Conservation (phyloP, 805 yeast genomes). For the Blastobotrys parvus region DNA sequence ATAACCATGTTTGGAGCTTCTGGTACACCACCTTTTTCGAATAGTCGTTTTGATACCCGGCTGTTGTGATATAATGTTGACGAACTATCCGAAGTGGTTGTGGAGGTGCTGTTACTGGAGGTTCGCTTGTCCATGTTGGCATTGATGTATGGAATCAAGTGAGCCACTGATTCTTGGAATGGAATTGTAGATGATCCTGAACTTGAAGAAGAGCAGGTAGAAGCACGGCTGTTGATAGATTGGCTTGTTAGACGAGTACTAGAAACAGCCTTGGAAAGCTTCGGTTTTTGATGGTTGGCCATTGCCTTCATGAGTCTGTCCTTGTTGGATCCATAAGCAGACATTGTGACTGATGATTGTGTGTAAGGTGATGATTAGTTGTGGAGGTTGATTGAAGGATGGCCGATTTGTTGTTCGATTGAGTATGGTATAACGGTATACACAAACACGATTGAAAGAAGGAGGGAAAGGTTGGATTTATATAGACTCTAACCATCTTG, state of each 20-base stretch:
- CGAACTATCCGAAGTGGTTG: not conserved
- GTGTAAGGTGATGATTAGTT: too few species aligned
- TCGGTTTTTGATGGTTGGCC: conserved; percentile 3
- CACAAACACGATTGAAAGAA: too few species aligned
- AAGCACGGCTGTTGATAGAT: not conserved
- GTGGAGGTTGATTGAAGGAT: too few species aligned
- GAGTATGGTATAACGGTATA: too few species aligned
- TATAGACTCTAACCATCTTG: too few species aligned
- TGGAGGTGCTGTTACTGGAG: not conserved
- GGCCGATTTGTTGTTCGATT: too few species aligned
- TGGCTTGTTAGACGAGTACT: not conserved
- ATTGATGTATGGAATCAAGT: not conserved
- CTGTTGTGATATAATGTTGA: not conserved
- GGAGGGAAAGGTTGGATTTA: too few species aligned
- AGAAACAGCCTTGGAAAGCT: not conserved
- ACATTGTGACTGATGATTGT: not conserved
- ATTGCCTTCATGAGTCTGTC: conserved; percentile 9
- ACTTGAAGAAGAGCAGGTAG: not conserved
- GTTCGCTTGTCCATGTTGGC: not conserved
- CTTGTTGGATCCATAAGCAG: conserved; percentile 6
- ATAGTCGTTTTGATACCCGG: conserved; percentile 5
- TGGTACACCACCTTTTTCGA: not conserved
- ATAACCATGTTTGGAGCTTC: conserved; percentile 1
- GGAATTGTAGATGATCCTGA: not conserved
- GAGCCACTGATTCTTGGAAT: not conserved